Evolutionary conservation across 371 early-diverging fungal genomes (phyloP).

Genomic region (Mucor irregularis): DNA sequence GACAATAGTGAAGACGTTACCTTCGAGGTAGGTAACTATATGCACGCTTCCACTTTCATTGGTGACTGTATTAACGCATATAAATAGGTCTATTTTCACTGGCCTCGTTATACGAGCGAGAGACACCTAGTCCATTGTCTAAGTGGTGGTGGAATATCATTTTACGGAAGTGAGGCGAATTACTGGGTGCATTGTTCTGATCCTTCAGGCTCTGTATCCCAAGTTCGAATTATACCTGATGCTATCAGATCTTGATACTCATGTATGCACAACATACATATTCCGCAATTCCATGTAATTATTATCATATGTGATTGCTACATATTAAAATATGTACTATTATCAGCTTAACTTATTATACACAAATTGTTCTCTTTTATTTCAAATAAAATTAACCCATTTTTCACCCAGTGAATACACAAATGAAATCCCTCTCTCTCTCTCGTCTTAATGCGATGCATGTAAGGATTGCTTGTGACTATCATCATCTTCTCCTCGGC

Average conservation of each 20-base stretch:
- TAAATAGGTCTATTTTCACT: background rate
- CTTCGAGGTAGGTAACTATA: slow-evolving; percentile 9
- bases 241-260: too few species aligned
- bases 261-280: too few species aligned
- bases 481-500: background rate
- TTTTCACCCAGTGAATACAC: too few species aligned
- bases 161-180: background rate
- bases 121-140: background rate
- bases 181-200: slow-evolving; percentile 2
- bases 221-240: background rate
- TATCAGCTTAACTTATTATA: too few species aligned
- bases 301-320: too few species aligned
- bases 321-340: background rate
- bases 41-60: background rate
- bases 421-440: too few species aligned
- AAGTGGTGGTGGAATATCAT: slow-evolving; percentile 7
- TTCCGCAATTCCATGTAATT: too few species aligned
- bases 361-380: too few species aligned
- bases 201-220: background rate
- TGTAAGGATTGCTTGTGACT: background rate
- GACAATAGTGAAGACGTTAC: background rate
- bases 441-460: background rate
- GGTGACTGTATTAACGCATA: background rate
- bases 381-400: too few species aligned
- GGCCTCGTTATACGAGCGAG: background rate